phyloP scores from a whole-genome alignment of 2,329 filamentous ascomycete species.

The Alternaria rosae region DNA sequence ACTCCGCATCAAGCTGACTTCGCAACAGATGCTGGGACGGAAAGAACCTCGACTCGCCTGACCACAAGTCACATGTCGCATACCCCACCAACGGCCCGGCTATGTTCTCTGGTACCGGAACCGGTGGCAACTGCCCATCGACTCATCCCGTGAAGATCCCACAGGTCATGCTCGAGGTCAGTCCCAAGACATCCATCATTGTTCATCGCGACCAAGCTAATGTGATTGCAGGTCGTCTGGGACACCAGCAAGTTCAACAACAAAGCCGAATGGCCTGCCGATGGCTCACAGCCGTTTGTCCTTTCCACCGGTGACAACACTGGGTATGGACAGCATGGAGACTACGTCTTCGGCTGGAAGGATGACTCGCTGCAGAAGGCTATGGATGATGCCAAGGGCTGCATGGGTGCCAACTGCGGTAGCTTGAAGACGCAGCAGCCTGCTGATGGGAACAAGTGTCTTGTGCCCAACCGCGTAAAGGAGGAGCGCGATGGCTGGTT shows the following conservation, averaged over 20 bases:
- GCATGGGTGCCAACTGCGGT: conserved; percentile 40
- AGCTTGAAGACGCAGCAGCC: conserved; percentile 35
- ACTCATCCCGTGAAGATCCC: conserved; percentile 57
- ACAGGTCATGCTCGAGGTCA: conserved; percentile 55
- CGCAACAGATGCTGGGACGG: conserved; percentile 60
- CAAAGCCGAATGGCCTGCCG: conserved; percentile 41
- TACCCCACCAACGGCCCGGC: conserved; percentile 48
- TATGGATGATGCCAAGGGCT: conserved; percentile 39
- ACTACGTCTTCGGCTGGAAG: conserved; percentile 45
- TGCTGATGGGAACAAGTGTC: conserved; percentile 28
- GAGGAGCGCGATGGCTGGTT: conserved; percentile 37
- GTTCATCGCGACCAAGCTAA: neutral
- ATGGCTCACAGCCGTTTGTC: conserved; percentile 38
- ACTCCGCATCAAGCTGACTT: too few relatives aligned
- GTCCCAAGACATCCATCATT: neutral
- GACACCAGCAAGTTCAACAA: conserved; percentile 51
- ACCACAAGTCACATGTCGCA: conserved; percentile 61
- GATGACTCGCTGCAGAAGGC: conserved; percentile 39
- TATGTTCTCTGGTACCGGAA: conserved; percentile 29
- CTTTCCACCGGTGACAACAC: conserved; percentile 35
- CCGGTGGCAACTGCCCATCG: conserved; percentile 50
- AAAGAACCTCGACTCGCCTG: conserved; percentile 54
- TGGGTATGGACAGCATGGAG: conserved; percentile 34
- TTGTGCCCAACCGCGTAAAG: conserved; percentile 31
- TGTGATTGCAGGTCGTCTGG: conserved; percentile 46